Percentiles rank a stretch among this genome's conserved stretches.
These are phyloP conservation scores for Pharus latifolius DNA, from an alignment of 176 grass and related monocot genomes.

Conservation along the genomic window DNA sequence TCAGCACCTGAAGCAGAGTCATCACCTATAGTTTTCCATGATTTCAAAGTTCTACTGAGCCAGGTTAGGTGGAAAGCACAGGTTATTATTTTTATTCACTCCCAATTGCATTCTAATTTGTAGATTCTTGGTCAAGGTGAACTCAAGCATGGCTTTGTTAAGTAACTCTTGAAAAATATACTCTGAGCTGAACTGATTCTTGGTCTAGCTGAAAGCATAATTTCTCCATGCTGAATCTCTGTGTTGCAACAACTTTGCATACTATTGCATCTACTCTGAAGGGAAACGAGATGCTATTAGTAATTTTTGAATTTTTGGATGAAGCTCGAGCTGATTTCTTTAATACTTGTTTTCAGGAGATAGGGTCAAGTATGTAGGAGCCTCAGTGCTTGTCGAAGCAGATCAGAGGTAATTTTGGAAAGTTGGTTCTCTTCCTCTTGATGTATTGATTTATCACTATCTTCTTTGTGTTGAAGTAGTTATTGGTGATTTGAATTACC, in stretches of 20 bases:
- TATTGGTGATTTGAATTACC: background rate
- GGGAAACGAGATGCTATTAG: conserved; percentile 1
- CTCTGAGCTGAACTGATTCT: background rate
- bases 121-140: background rate
- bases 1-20: background rate
- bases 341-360: conserved; percentile 60
- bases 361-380: conserved; percentile 71
- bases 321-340: conserved; percentile 1
- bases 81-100: background rate
- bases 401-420: conserved; percentile 54
- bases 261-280: background rate
- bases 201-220: background rate
- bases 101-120: background rate
- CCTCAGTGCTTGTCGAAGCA: conserved; percentile 27
- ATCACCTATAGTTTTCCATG: background rate
- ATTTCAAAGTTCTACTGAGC: background rate
- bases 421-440: conserved; percentile 3
- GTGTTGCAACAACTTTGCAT: background rate
- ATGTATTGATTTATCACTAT: background rate
- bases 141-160: background rate
- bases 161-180: background rate
- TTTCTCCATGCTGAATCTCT: background rate
- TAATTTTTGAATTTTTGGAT: background rate
- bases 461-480: background rate
- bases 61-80: background rate